Conservation (phyloP, 371 early-diverging fungal genomes). For the Mortierella sp. region DNA sequence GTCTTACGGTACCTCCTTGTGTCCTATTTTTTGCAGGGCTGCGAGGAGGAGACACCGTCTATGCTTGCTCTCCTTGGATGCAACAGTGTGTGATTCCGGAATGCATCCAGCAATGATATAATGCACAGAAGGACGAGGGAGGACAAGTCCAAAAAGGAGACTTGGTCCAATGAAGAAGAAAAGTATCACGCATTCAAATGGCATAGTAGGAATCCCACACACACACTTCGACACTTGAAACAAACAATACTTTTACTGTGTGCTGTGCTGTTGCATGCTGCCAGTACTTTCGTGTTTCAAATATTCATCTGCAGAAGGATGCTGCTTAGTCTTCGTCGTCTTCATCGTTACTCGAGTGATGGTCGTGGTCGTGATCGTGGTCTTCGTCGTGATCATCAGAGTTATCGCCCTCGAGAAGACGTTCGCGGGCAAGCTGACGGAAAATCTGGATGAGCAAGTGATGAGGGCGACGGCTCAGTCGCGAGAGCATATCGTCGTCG, state of each 20-base stretch:
- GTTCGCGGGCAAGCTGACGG: conserved; percentile 3
- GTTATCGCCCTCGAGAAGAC: not conserved
- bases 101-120: too few species aligned
- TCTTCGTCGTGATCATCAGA: not conserved
- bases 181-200: too few species aligned
- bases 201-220: not conserved
- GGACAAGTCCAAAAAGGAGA: too few species aligned
- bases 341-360: not conserved
- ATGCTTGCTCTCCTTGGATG: too few species aligned
- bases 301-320: too few species aligned
- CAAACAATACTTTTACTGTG: not conserved
- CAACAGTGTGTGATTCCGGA: too few species aligned
- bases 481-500: not conserved
- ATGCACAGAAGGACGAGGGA: too few species aligned
- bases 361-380: not conserved
- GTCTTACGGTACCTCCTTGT: too few species aligned
- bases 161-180: too few species aligned
- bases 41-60: too few species aligned
- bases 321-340: not conserved
- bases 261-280: not conserved
- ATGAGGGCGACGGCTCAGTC: not conserved
- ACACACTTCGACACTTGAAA: not conserved
- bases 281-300: too few species aligned
- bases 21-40: too few species aligned
- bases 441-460: conserved; percentile 12